A percentile compares a stretch with the other conserved stretches of the same genome.
Conservation (phyloP, 306 rosid genomes). For the Acacia acuminata region DNA sequence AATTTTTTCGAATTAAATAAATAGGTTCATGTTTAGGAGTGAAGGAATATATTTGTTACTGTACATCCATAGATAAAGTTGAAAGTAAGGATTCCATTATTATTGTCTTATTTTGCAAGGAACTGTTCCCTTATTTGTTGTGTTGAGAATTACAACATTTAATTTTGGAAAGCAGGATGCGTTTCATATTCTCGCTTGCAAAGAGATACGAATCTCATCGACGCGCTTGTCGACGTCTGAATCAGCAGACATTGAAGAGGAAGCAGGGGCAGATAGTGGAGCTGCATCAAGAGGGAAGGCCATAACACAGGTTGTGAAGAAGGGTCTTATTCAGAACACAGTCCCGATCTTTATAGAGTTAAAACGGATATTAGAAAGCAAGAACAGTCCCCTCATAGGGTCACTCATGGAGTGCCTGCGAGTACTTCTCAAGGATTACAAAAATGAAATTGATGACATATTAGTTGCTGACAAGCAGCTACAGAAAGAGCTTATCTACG, state of each 20-base stretch:
- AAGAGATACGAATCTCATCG: slow-evolving; percentile 76
- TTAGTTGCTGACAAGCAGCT: slow-evolving; percentile 94
- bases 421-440: slow-evolving; percentile 86
- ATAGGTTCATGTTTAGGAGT: no score
- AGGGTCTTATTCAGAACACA: slow-evolving; percentile 80
- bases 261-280: slow-evolving; percentile 63
- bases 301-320: slow-evolving; percentile 78
- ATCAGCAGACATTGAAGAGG: slow-evolving; percentile 73
- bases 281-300: slow-evolving; percentile 69
- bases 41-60: neutral
- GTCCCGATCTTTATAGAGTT: slow-evolving; percentile 91
- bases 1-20: no score
- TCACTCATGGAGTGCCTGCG: slow-evolving; percentile 94
- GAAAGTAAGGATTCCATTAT: neutral
- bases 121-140: neutral
- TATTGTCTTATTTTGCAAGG: neutral
- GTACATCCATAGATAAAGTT: neutral
- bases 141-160: slow-evolving; percentile 28
- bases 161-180: slow-evolving; percentile 59
- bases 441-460: slow-evolving; percentile 85
- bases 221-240: slow-evolving; percentile 61
- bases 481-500: slow-evolving; percentile 84
- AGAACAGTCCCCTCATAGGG: slow-evolving; percentile 87
- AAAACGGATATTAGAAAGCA: slow-evolving; percentile 79
- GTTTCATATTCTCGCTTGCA: slow-evolving; percentile 78